Evolutionary conservation across 805 yeast genomes (phyloP), one percentile per base, ranked within the genome.

Genomic region (Grigorovia humatica): DNA sequence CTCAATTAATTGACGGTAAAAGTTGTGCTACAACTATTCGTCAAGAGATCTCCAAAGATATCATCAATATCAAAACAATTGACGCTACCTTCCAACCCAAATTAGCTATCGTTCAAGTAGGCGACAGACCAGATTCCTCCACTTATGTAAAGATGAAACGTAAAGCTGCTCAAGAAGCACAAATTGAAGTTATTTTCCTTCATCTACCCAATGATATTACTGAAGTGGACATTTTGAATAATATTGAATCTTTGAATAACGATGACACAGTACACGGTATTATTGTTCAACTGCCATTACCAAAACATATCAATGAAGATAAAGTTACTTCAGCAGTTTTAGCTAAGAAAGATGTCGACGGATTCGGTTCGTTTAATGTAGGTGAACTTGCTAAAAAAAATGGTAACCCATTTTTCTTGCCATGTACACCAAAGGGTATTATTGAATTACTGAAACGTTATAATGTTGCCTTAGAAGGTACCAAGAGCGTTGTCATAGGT

Each of bases 401-500:
- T 50, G 96, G 97, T 20, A 65, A 73, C 41, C 96, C 97, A 35
- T 70, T 73, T 54, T 90, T 88, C 69, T 75, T 83, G 57, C 98
- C 99, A 40, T 91, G 98, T 72, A 91, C 99, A 30, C 99, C 99
- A 51, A 82, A 83, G 70, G 99, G 99, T 53, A 80, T 89, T 61
- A 83, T 91, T 74, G 85, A 82, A 62, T 73, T 91, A 62, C 75
- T 91, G 62, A 79, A 84, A 59, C 76, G 82, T 57, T 78, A 87
- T 48, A 81, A 83, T 9, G 79, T 88, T 27, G 70, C 73, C 35
- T 71, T 89, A 52, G 67, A 78, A n/a, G 97, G 97, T 52, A 80
- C 87, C 60, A 77, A 77, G 55, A 96, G 95, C 18, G 96, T 90
- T 53, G 98, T 91, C 20, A 74, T 93, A 54, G 98, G 99, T 51